These are phyloP conservation scores for Russula sp. DNA, from an alignment of 768 basidiomycete species.

Conservation along the genomic window DNA sequence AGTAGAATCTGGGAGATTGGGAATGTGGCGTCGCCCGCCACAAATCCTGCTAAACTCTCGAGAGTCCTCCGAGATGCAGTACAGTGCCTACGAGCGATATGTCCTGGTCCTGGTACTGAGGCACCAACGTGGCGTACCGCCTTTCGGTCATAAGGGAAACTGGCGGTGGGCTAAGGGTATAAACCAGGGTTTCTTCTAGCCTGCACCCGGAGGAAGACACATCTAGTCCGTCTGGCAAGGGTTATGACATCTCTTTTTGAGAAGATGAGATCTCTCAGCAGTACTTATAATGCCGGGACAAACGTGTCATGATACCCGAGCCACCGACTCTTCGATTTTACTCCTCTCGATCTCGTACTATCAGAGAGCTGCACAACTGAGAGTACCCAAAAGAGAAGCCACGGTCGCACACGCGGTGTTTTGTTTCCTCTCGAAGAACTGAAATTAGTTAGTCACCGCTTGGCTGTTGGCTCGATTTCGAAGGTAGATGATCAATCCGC, in stretches of 20 bases:
- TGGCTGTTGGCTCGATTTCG: background rate
- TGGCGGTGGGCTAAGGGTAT: background rate
- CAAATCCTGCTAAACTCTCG: background rate
- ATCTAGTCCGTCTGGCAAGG: background rate
- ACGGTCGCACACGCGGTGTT: background rate
- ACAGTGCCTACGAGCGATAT: background rate
- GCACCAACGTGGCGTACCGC: background rate
- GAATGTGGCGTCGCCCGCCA: background rate
- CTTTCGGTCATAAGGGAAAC: background rate
- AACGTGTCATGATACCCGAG: background rate
- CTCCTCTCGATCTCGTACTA: background rate
- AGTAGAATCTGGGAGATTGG: background rate
- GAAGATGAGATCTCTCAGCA: background rate
- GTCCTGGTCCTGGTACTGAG: background rate
- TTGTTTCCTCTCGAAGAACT: background rate
- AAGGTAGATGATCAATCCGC: background rate
- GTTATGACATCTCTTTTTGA: background rate
- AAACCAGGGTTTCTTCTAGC: background rate
- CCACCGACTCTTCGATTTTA: too few relatives aligned
- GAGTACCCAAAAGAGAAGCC: background rate
- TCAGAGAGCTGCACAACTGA: background rate
- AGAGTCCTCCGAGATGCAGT: background rate
- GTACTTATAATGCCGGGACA: background rate
- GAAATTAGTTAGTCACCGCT: background rate
- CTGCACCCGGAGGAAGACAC: too few relatives aligned